Evolutionary conservation across 2,329 filamentous ascomycete species (phyloP), one percentile per base, ranked within the genome.

Genomic region (Canariomyces notabilis): DNA sequence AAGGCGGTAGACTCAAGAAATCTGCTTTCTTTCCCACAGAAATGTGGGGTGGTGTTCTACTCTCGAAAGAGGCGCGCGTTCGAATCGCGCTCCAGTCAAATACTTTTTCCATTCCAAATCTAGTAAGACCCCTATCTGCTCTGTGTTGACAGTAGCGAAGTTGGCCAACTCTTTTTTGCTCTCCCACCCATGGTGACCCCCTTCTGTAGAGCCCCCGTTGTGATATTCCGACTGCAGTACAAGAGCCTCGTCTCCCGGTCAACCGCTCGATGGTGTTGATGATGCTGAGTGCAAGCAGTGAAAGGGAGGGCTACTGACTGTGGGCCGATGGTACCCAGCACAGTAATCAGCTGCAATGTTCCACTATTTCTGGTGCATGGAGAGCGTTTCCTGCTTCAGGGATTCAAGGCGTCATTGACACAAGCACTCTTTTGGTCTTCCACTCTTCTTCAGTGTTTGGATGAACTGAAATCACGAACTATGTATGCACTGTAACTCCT

Each of bases 41-140:
- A 46, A 44, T 37, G 46, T 20, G 42, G 50, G 39, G n/a, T n/a
- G 38, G 51, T 15, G 45, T 57, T 57, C 53, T 55, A 49, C 36
- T 57, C 51, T 56, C 55, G 55, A 42, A 57, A 57, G 55, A 54
- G 51, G 55, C 55, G 55, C 53, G 55, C 51, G 55, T 57, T 57
- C 55, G 55, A 57, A 57, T 57, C 55, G 51, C 55, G 53, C 55
- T 44, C 47, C 48, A 53, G 55, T 57, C 55, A n/a, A n/a, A 57
- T 12, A 18, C 18, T 43, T 22, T 40, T 47, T 53, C 15, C n/a
- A 38, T 9, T 9, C 37, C 12, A 8, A 5, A 6, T 36, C 15
- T 22, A 22, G 33, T 50, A n/a, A n/a, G n/a, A n/a, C n/a, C n/a
- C n/a, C n/a, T n/a, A n/a, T n/a, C n/a, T n/a, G n/a, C n/a, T n/a